Base-by-base conservation (phyloP, 805 yeast genomes). In the Candida sphagnicola region DNA sequence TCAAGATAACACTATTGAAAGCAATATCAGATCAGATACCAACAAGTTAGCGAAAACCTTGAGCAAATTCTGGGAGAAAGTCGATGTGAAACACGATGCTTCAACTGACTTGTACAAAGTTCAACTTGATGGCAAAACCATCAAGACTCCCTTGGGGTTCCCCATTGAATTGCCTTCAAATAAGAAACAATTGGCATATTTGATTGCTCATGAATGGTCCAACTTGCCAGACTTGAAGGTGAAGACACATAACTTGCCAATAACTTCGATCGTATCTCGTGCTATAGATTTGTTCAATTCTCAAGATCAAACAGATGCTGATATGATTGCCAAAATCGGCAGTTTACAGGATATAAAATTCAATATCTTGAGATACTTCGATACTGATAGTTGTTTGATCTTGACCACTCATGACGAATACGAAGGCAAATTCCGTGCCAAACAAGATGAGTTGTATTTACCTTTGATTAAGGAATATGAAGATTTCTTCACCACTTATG, bases 331-430 rank as follows among this genome's bases (percentile, higher is more conserved):
- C 31, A 83, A 84, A 55, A 72, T 81, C 28, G 89, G 90, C 8
- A 75, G 70, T 43, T 62, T 78, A 31, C 75, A 71, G 4, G 76
- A 74, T 31, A 75, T 87, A 15, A 74, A 77, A 44, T 60, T 71
- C 31, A 75, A 75, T 45, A 63, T 93, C 44, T 65, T 91, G 53
- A 78, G 90, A 39, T 93, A 90, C 55, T 68, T 95, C 42, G 99
- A 93, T 58, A 93, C 99, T 0, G 99, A 93, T 60, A 89, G 98
- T 1, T 67, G 95, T 45, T 70, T 93, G 38, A 88, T 91, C 6
- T 84, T 90, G 53, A 81, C 96, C 1, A 95, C 96, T 10, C 47
- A 50, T 8, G 71, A 67, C 30, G 98, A 91, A 57, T 88, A 85
- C 56, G 90, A 85, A 48, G 98, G 98, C 8, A 70, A 67, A 30